Evolutionary conservation across 2,329 filamentous ascomycete genomes (phyloP), one percentile per base, ranked within the genome.

Genomic region (Hortaea sp.): DNA sequence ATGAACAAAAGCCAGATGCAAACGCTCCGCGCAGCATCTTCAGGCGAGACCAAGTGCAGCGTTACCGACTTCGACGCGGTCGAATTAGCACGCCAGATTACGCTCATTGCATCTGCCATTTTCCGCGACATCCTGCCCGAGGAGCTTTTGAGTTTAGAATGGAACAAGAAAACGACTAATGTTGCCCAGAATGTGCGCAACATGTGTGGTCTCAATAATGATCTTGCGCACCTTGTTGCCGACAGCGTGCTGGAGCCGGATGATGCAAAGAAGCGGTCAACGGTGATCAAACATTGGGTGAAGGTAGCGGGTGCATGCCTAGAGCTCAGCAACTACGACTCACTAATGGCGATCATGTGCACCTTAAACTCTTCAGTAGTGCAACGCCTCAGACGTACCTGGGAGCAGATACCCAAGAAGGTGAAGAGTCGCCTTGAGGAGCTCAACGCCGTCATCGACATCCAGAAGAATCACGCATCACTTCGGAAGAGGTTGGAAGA

Each of bases 211-310:
- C 73, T 98, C 37, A 94, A 90, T 3, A 98, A 88, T 0, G 89
- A 95, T 53, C 72, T 98, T 12, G 88, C 90, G 4, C 92, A 95
- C 60, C 72, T 97, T 35, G 92, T 98, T 7, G 85, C 88, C 0
- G 90, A 97, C 62, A 94, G 86, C 0, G 94, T 98, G 57, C 76
- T 98, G 10, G 81, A 86, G 46, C 77, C 88, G 47, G 77, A 85
- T n/a, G 92, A 97, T 63, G 81, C 84, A 28, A 97, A 97, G 77
- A 94, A 90, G 71, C 81, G 92, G 28, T 90, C 92, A 1, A 71
- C 78, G 1, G 79, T 88, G 44, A 92, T 98, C 69, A 97, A 98
- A 71, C 89, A 97, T 57, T 98, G 92, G 92, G 86, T 95, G 63
- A 98, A 97, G 73, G 82, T 97, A 56, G 88, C 87, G 1, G 77